Base-by-base conservation (phyloP, 2,329 filamentous ascomycete genomes). In the Clonostachys rhizophaga region DNA sequence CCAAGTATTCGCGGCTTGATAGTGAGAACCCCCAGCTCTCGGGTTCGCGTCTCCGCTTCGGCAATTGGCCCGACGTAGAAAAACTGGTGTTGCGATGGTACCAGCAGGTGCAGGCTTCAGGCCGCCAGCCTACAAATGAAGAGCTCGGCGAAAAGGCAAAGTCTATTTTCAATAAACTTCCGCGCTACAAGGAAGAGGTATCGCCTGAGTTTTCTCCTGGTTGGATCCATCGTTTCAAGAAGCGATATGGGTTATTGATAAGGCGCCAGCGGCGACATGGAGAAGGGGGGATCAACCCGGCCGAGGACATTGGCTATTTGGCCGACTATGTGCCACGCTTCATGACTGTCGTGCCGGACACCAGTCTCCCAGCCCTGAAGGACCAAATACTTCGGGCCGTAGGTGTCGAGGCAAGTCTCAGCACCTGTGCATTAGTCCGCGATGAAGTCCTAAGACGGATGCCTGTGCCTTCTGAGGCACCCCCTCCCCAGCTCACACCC, bases 151-250 rank as follows among this genome's bases (percentile, higher is more conserved):
- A 83, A 34, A 83, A 83, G 66, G 79, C 79, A 40, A 83, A 81
- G 59, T 58, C 65, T 48, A 80, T 83, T 54, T 83, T 83, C 59
- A 65, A 66, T 40, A 74, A 79, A 55, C 66, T 83, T 30, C 78
- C 79, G 14, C 76, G 78, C 16, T 83, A 83, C 61, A 80, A 78
- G 58, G 79, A 79, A 52, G 78, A 83, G 58, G 63, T 64, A n/a
- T 67, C 79, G 2, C 79, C 79, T 42, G 79, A 83, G 60, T 83
- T 83, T 59, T 82, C 78, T 0, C 79, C 79, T 0, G 79, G 79
- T 39, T 83, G 79, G 79, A 83, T 83, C 49, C 79, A 83, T 54
- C 72, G 79, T 35, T 83, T 83, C 65, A 83, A 83, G 64, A 83
- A 82, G 59, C 72, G 79, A 11, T 83, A 83, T 49, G 78, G 79